Evolutionary conservation across 306 rosid species (phyloP).

Genomic region (Vigna mungo): DNA sequence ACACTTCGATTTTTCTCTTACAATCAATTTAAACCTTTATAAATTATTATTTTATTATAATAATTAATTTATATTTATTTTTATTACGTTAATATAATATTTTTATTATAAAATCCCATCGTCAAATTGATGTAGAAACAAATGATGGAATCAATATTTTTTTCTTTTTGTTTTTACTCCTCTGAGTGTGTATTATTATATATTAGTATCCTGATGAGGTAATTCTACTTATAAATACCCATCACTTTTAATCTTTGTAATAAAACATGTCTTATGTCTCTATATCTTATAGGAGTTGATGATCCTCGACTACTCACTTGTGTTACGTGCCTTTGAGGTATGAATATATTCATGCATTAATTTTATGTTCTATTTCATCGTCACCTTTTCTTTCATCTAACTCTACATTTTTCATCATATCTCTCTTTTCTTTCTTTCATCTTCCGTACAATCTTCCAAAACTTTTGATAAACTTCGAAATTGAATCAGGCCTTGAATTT

Average conservation of each 20-base stretch:
- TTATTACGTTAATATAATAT: no score
- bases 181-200: no score
- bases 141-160: no score
- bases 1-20: no score
- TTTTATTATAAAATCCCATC: no score
- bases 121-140: no score
- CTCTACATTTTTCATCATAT: not conserved
- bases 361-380: not conserved
- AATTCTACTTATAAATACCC: not conserved
- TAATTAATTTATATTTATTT: no score
- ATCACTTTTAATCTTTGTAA: not conserved
- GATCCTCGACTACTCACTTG: not conserved
- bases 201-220: not conserved
- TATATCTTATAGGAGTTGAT: slow-evolving; percentile 1
- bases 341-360: not conserved
- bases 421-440: not conserved
- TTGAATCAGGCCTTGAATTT: not conserved
- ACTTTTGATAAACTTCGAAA: not conserved
- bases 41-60: no score
- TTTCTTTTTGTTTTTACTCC: not conserved
- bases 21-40: no score
- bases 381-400: not conserved
- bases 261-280: not conserved
- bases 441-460: not conserved
- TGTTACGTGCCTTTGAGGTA: no score